Base-by-base conservation (phyloP, 139 green algal species). In the Axilococcus clingmanii region DNA sequence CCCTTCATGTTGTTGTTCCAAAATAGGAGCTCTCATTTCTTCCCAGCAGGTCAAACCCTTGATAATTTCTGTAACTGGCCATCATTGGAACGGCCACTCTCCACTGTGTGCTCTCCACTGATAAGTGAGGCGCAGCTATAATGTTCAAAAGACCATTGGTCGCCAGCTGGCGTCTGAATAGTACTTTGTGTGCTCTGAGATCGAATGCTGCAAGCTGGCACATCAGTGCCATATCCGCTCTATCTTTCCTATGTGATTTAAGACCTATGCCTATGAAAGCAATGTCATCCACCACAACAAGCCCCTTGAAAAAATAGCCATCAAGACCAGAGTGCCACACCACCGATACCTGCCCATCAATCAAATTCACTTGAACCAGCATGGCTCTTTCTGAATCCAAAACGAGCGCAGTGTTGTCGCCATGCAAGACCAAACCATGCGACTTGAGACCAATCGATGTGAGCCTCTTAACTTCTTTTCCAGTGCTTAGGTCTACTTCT, bases 71-170 rank as follows among this genome's bases (percentile, higher is more conserved):
- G n/a, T n/a, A n/a, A n/a, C n/a, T n/a, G n/a, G n/a, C n/a, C n/a
- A n/a, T n/a, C n/a, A n/a, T n/a, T n/a, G n/a, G 27, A 17, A 20
- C 20, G 7, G 27, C 19, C 16, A 48, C 40, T 48, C 12, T 12
- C 20, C 27, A 29, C 11, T 40, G n/a, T 19, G 65, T 68, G 30
- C 55, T 69, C 17, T 59, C 55, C 11, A 69, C 50, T 3, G 36
- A 19, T 48, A 90, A 52, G 24, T 88, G 77, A 4, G 82, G 82
- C 4, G 79, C 77, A 22, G 65, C 62, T 17, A 91, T 42, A 23
- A 79, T 68, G 60, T 91, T 91, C 19, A 91, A 69, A 30, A 88
- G 71, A 5, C 82, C 82, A 11, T 66, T 63, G 1, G 79, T 86
- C 20, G 71, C 63, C 25, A 89, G 51, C 62, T 77, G 55, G 8